Evolutionary conservation across 805 yeast genomes (phyloP).

Genomic region (Torulaspora delbrueckii): DNA sequence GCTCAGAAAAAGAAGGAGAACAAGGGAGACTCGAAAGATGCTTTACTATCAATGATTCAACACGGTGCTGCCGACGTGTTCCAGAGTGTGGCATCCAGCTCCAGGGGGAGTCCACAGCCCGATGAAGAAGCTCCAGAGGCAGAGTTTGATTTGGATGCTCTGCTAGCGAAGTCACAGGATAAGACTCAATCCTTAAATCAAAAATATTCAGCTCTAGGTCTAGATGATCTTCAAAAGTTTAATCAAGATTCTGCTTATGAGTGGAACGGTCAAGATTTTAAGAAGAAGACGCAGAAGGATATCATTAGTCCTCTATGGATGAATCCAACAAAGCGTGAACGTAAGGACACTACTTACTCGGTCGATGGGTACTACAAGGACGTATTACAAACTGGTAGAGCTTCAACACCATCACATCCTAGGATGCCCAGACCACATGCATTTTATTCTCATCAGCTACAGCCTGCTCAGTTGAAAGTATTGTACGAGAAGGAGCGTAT

Average conservation of each 20-base stretch:
- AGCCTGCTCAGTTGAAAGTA: conserved; percentile 68
- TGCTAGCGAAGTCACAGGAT: conserved; percentile 55
- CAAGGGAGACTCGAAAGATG: conserved; percentile 51
- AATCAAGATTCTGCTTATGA: conserved; percentile 72
- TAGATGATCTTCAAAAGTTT: conserved; percentile 74
- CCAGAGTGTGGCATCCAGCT: conserved; percentile 22
- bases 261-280: conserved; percentile 83
- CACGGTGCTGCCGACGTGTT: conserved; percentile 71
- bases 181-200: conserved; percentile 58
- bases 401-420: conserved; percentile 52
- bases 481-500: conserved; percentile 78
- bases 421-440: conserved; percentile 80
- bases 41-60: conserved; percentile 75
- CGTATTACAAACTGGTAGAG: conserved; percentile 66
- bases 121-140: conserved; percentile 35
- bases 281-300: conserved; percentile 48
- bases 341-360: conserved; percentile 71
- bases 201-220: conserved; percentile 61
- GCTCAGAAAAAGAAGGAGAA: conserved; percentile 29
- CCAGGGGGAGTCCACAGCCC: conserved; percentile 27
- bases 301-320: conserved; percentile 64
- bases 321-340: conserved; percentile 78
- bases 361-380: conserved; percentile 84
- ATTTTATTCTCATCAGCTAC: conserved; percentile 87
- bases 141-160: conserved; percentile 53